Base-by-base conservation (phyloP, 2,329 filamentous ascomycete species). In the Gaeumannomyces sp. region DNA sequence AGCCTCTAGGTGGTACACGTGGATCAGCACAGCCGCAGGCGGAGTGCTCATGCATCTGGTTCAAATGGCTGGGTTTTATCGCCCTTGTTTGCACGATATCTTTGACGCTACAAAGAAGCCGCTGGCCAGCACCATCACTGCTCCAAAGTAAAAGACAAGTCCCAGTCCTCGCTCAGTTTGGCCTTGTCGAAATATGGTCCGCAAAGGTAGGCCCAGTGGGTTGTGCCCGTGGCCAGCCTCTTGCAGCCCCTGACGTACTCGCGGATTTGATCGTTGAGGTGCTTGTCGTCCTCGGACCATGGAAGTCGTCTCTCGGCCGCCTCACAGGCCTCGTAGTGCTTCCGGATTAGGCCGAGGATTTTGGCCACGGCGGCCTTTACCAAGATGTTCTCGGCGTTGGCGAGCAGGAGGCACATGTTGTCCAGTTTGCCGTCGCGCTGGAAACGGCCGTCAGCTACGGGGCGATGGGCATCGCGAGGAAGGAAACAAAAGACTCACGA, bases 231-330 rank as follows among this genome's bases (percentile, higher is more conserved):
- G 22, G 64, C 67, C 64, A 66, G 60, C 45, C 60, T 57, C 58
- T 66, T 59, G 45, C 67, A 62, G 29, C 62, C 45, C 11, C 56
- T 59, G 25, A 65, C 60, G 4, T 65, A 68, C 33, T 65, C 66
- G 53, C 65, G 67, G 31, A 76, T 68, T 13, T 67, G 72, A 25
- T 76, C 74, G 31, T 73, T 58, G 4, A 58, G n/a, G 38, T 45
- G 14, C 56, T 27, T 27, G n/a, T 27, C 56, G n/a, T 27, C 3
- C 11, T 58, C 56, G 14, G 56, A 13, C 56, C n/a, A 58, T 1
- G 56, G 56, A 13, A 58, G 56, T 5, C 56, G 56, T 19, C n/a
- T 1, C n/a, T 25, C 56, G 10, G 56, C 56, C 56, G n/a, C n/a
- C 56, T 58, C 56, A n/a, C 56, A 58, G n/a, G 56, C 56, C 10